These are phyloP conservation scores for Ophiocordyceps robertsii DNA, from an alignment of 2,329 filamentous ascomycete species.

Conservation along the genomic window DNA sequence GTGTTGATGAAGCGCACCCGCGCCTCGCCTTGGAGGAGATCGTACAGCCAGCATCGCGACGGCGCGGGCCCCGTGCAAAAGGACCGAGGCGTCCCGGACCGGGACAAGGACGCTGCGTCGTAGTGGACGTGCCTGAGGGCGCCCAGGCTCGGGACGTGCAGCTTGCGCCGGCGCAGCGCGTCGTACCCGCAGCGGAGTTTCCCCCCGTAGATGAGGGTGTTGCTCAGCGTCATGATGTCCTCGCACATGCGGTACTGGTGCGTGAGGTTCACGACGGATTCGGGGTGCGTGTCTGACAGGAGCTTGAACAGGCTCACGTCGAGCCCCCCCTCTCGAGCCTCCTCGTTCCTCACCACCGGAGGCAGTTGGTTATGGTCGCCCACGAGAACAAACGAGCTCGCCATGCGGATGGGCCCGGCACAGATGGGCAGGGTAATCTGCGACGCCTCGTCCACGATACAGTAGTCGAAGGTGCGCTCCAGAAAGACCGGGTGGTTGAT, in stretches of 20 bases:
- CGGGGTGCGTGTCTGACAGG: constrained; percentile 76
- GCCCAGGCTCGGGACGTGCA: constrained; percentile 54
- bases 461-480: constrained; percentile 88
- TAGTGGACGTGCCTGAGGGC: constrained; percentile 48
- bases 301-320: constrained; percentile 92
- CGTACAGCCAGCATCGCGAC: constrained; percentile 60
- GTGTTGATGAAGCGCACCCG: constrained; percentile 87
- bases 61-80: constrained; percentile 41
- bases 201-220: constrained; percentile 85
- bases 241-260: constrained; percentile 98
- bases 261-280: constrained; percentile 79
- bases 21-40: constrained; percentile 53
- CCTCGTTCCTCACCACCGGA: constrained; percentile 83
- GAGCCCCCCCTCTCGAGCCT: constrained; percentile 71
- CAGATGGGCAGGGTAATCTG: constrained; percentile 96
- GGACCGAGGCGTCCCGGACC: constrained; percentile 25
- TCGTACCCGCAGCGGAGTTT: constrained; percentile 79
- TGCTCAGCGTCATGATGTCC: constrained; percentile 90
- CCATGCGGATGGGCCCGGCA: constrained; percentile 84
- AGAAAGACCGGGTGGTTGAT: constrained; percentile 83
- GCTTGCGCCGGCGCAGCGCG: constrained; percentile 53
- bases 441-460: constrained; percentile 94
- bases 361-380: constrained; percentile 95
- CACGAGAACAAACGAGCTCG: constrained; percentile 83
- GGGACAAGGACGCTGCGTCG: constrained; percentile 30